Conservation (phyloP, 768 basidiomycete species). For the Pluteus cervinus region DNA sequence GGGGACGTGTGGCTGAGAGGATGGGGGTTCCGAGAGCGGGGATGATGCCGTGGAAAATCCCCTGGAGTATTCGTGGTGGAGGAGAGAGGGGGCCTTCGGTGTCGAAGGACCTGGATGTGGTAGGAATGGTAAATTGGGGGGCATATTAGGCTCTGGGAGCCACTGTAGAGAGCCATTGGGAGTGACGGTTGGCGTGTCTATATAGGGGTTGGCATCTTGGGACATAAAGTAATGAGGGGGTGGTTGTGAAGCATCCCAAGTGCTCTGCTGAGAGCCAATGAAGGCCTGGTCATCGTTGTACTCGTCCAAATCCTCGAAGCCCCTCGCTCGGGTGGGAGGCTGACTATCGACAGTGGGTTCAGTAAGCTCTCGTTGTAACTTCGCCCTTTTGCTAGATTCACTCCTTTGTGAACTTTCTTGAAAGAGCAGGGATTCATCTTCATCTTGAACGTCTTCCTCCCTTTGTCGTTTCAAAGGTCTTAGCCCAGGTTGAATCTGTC, state of each 20-base stretch:
- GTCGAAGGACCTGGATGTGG: not conserved
- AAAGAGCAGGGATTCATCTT: too few species aligned
- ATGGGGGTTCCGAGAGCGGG: not conserved
- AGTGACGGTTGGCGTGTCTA: conserved; percentile 48
- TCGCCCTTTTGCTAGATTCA: conserved; percentile 15
- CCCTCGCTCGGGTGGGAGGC: conserved; percentile 15
- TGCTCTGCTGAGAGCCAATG: conserved; percentile 16
- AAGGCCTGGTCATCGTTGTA: conserved; percentile 9
- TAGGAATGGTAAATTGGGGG: too few species aligned
- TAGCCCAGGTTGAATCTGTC: conserved; percentile 41
- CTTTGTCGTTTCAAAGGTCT: conserved; percentile 30
- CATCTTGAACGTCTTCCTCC: conserved; percentile 23
- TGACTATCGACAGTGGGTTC: conserved; percentile 20
- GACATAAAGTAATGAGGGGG: conserved; percentile 27
- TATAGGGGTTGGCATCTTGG: conserved; percentile 38
- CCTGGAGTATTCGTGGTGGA: not conserved
- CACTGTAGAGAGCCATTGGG: conserved; percentile 50
- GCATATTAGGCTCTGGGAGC: too few species aligned
- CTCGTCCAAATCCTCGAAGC: conserved; percentile 20
- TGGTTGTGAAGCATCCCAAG: conserved; percentile 17
- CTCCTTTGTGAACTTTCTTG: conserved; percentile 1
- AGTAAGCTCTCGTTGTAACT: conserved; percentile 25
- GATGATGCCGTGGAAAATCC: not conserved
- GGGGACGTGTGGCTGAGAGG: too few species aligned
- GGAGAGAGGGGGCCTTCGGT: too few species aligned